Evolutionary conservation across 2,329 filamentous ascomycete species (phyloP).

Genomic region (Chrysosporium queenslandicum): DNA sequence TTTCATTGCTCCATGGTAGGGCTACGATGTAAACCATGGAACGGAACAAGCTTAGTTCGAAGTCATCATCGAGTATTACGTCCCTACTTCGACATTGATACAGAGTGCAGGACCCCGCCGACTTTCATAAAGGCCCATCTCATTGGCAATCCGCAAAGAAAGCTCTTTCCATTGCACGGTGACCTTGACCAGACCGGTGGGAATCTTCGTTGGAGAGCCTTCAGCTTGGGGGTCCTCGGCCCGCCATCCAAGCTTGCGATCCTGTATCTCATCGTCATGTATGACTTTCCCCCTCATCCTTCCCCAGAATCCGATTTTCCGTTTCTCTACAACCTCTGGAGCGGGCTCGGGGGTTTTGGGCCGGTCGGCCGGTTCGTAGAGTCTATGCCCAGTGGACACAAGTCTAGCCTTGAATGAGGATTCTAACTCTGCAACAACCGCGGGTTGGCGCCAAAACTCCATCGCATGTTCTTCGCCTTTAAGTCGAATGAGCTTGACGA

Average conservation of each 20-base stretch:
- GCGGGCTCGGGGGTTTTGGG: background rate
- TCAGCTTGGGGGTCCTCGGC: conserved; percentile 17
- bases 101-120: conserved; percentile 28
- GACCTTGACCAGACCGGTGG: conserved; percentile 23
- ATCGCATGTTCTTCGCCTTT: conserved; percentile 32
- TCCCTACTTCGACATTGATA: conserved; percentile 26
- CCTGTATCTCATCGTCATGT: conserved; percentile 18
- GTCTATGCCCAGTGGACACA: conserved; percentile 17
- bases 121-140: conserved; percentile 39
- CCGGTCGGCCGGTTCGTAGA: conserved; percentile 13
- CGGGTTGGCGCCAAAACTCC: conserved; percentile 37
- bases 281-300: conserved; percentile 12
- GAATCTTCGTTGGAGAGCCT: conserved; percentile 12
- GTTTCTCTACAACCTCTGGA: background rate
- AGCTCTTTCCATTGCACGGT: conserved; percentile 32
- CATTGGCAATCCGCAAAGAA: conserved; percentile 35
- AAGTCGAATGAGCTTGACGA: conserved; percentile 33
- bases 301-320: conserved; percentile 19
- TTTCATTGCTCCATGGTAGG: background rate
- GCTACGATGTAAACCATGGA: background rate
- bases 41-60: background rate
- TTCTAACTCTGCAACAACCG: conserved; percentile 35
- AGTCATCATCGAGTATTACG: conserved; percentile 4
- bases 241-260: conserved; percentile 27
- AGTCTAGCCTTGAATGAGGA: conserved; percentile 26